These are phyloP conservation scores for Ceriops decandra DNA, from an alignment of 345 rosid species.

Conservation along the genomic window DNA sequence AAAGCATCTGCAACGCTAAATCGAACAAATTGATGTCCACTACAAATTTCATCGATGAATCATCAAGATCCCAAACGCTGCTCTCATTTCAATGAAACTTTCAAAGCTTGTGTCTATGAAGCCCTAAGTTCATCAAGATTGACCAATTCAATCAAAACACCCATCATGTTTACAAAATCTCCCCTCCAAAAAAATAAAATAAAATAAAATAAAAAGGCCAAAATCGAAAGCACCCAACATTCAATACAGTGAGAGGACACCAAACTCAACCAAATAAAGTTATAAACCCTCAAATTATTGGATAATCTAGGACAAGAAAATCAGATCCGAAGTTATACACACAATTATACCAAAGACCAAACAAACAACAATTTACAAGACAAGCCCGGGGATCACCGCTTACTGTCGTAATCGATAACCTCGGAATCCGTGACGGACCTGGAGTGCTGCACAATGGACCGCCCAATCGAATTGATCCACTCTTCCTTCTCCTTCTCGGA, in stretches of 20 bases:
- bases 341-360: not conserved
- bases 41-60: no score
- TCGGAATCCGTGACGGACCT: conserved; percentile 33
- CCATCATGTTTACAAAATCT: not conserved
- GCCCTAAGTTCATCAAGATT: no score
- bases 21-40: no score
- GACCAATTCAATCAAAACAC: no score
- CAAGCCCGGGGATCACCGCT: conserved; percentile 1
- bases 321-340: conserved; percentile 4
- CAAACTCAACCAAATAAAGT: not conserved
- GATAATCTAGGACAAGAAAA: no score
- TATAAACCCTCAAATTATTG: not conserved
- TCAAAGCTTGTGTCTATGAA: no score
- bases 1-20: no score
- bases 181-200: no score
- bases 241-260: not conserved
- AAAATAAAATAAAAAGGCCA: not conserved
- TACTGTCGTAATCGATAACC: conserved; percentile 30
- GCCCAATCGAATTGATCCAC: conserved; percentile 35
- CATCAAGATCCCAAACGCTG: no score
- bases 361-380: not conserved
- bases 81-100: no score
- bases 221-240: not conserved
- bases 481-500: conserved; percentile 35
- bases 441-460: conserved; percentile 32